phyloP scores from a whole-genome alignment of 2,329 filamentous ascomycete genomes.

The Magnaporthiopsis incrustans region DNA sequence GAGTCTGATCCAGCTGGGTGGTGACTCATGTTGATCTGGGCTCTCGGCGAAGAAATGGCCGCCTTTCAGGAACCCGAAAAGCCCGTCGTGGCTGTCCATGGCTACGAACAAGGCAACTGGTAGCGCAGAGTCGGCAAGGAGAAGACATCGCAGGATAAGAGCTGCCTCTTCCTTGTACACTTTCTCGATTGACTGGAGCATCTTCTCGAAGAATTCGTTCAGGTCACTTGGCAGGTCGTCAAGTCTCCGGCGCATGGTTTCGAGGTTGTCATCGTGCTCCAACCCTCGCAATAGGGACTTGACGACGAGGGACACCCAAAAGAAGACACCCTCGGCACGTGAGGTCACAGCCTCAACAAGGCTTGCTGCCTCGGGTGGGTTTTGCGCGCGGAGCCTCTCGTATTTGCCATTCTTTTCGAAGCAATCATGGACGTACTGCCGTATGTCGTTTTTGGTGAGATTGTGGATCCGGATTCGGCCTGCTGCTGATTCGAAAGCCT shows the following conservation, averaged over 20 bases:
- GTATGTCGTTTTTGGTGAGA: slow-evolving; percentile 13
- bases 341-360: slow-evolving; percentile 10
- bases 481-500: slow-evolving; percentile 10
- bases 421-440: slow-evolving; percentile 6
- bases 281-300: slow-evolving; percentile 11
- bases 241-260: slow-evolving; percentile 9
- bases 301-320: slow-evolving; percentile 11
- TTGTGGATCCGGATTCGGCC: slow-evolving; percentile 12
- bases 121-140: background rate
- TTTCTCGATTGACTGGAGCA: background rate
- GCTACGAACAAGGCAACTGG: background rate
- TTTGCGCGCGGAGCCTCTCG: background rate
- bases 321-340: slow-evolving; percentile 14
- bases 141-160: background rate
- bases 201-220: background rate
- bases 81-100: background rate
- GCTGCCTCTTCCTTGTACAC: background rate
- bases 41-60: no score
- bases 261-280: slow-evolving; percentile 6
- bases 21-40: no score
- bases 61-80: no score
- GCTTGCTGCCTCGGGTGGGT: background rate
- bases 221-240: slow-evolving; percentile 12
- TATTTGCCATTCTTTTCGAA: slow-evolving; percentile 5
- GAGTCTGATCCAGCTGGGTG: no score